phyloP scores from a whole-genome alignment of 768 basidiomycete species.

The Pleurotus eryngii region DNA sequence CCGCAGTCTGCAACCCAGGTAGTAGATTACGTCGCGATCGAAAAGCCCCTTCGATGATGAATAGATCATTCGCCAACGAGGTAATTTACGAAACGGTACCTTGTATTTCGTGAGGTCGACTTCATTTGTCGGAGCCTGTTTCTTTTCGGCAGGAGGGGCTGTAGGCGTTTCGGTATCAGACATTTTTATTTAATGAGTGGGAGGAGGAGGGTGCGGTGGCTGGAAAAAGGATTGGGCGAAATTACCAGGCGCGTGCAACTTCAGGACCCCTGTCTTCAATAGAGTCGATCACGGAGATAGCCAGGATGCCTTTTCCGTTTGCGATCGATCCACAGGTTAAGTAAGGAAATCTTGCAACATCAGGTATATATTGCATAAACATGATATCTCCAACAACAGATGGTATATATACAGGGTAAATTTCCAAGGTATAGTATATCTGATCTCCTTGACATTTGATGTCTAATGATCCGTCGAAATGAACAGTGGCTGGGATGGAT shows the following conservation, averaged over 20 bases:
- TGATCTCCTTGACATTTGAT: not conserved
- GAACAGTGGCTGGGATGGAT: not conserved
- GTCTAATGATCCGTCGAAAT: not conserved
- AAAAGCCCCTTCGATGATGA: slow-evolving; percentile 9
- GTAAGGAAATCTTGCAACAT: not conserved
- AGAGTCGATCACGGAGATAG: slow-evolving; percentile 9
- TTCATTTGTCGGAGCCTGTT: slow-evolving; percentile 55
- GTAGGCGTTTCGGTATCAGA: slow-evolving; percentile 50
- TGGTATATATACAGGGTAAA: slow-evolving; percentile 1
- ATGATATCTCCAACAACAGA: slow-evolving; percentile 7
- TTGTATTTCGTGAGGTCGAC: slow-evolving; percentile 87
- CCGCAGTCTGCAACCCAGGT: slow-evolving; percentile 60
- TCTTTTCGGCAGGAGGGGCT: slow-evolving; percentile 39
- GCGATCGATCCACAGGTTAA: slow-evolving; percentile 4
- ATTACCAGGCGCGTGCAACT: slow-evolving; percentile 10
- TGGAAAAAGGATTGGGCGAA: slow-evolving; percentile 4
- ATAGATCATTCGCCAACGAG: not conserved
- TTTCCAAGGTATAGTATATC: not conserved
- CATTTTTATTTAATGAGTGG: slow-evolving; percentile 36
- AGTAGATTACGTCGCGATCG: slow-evolving; percentile 1
- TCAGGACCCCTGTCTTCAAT: slow-evolving; percentile 2
- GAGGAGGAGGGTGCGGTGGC: slow-evolving; percentile 13
- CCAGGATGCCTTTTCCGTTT: slow-evolving; percentile 19
- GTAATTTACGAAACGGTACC: slow-evolving; percentile 34
- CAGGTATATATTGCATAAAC: not conserved